These are phyloP conservation scores for Eimeria acervulina DNA, from an alignment of 169 alveolate genomes.

Conservation along the genomic window DNA sequence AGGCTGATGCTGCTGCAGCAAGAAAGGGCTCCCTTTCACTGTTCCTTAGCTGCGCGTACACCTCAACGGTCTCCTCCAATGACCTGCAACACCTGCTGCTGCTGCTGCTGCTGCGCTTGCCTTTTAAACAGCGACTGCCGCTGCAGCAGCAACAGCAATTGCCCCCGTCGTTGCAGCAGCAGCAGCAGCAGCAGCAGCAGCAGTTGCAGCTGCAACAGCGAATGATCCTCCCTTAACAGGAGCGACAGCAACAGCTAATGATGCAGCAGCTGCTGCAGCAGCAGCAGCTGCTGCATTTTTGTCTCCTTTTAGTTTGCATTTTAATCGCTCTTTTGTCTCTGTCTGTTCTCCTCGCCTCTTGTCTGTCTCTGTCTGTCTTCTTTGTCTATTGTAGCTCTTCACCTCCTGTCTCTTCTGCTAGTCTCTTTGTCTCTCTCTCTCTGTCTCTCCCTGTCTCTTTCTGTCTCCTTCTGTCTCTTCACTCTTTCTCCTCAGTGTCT, in stretches of 20 bases:
- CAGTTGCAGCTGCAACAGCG: conserved; percentile 18
- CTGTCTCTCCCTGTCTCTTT: background rate
- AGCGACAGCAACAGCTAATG: background rate
- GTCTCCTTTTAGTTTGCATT: background rate
- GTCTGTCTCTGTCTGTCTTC: no score
- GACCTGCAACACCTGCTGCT: no score
- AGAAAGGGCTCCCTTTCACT: no score
- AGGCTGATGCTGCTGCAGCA: no score
- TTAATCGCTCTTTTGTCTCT: background rate
- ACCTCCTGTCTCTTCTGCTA: no score
- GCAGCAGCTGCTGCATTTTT: background rate
- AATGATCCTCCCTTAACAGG: background rate
- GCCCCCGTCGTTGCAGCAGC: background rate
- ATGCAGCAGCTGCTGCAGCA: background rate
- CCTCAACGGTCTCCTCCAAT: no score
- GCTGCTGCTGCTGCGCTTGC: background rate
- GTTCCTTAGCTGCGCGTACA: no score
- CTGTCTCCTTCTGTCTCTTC: background rate
- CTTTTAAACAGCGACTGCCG: background rate
- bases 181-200: conserved; percentile 26
- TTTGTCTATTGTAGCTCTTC: no score
- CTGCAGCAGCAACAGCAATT: background rate
- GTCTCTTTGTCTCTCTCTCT: background rate
- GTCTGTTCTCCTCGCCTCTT: no score
- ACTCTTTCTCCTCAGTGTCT: no score